Evolutionary conservation across 129 eudicot species (phyloP), one percentile per base, ranked within the genome.

Genomic region (Flaveria bidentis): DNA sequence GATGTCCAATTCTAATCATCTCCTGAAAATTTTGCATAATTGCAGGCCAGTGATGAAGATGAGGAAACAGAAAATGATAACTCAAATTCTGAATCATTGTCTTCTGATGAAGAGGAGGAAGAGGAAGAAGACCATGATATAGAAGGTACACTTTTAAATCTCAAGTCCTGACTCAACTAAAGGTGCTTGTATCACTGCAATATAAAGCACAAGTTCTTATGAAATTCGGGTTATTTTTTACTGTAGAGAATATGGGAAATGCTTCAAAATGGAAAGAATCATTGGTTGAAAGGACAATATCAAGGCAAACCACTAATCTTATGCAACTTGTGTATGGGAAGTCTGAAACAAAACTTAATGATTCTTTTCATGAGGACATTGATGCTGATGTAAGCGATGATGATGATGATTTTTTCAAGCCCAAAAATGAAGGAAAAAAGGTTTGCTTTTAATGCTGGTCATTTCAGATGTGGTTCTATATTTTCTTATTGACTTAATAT

Each of bases 271-370:
- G 99, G 99, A 91, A 85, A 83, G 97, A 91, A 60, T 86, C 90
- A 28, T 63, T 94, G 85, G 82, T 78, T 23, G 90, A 91, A 69
- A 80, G 93, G 80, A 94, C 93, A 26, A 66, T 74, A 39, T 76
- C 81, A 39, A 82, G 97, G 71, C 84, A 87, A 69, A 89, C 73
- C 52, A 76, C 82, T 71, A 91, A 94, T 82, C 93, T 94, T 69
- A 89, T 84, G 97, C 97, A 94, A 78, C 93, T 91, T 67, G 97
- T 94, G 53, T 94, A 94, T 71, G 99, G 97, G 58, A 82, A 77
- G 44, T 77, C 93, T 71, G 81, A 67, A 69, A 65, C 82, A 26
- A 87, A 80, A 52, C 52, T 82, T 23, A 67, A 82, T 56, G 74
- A 78, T 49, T 58, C 85, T 67, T 1, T 45, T 33, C 73, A 69